A percentile compares a stretch with the other conserved stretches of the same genome.
These are phyloP conservation scores for Lanmaoa pseudosensibilis DNA, from an alignment of 768 basidiomycete genomes.

Conservation along the genomic window DNA sequence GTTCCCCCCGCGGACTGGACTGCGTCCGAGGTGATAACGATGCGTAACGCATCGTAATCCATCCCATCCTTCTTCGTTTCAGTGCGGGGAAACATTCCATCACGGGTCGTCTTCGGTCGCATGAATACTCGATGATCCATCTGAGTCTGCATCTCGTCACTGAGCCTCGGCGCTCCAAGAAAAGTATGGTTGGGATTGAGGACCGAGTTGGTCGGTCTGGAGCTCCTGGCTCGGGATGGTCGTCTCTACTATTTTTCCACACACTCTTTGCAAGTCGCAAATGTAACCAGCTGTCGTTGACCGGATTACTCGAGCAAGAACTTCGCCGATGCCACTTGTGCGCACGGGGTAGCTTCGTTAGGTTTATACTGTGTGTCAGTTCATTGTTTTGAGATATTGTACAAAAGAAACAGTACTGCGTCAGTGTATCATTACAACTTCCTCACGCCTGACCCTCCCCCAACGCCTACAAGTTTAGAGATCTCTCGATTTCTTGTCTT, in stretches of 20 bases:
- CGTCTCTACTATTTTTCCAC: no score
- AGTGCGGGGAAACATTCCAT: not conserved
- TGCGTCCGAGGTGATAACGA: not conserved
- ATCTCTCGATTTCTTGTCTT: constrained; percentile 35
- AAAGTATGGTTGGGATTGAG: not conserved
- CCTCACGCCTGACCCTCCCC: not conserved
- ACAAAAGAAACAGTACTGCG: not conserved
- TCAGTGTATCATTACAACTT: not conserved
- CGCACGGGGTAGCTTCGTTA: no score
- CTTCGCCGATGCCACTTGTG: no score
- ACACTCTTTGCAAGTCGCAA: no score
- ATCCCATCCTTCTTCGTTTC: not conserved
- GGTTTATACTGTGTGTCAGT: no score
- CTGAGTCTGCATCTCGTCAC: not conserved
- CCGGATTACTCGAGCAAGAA: no score
- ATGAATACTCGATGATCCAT: no score
- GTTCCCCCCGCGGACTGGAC: not conserved
- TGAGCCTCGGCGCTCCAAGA: not conserved
- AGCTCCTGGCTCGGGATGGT: no score
- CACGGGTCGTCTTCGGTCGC: not conserved
- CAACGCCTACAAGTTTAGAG: not conserved
- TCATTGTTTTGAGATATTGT: not conserved
- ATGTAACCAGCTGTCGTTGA: no score
- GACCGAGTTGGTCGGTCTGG: no score
- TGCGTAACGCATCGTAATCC: not conserved